Conservation (phyloP, 345 rosid species). For the Moricandia moricandioides region DNA sequence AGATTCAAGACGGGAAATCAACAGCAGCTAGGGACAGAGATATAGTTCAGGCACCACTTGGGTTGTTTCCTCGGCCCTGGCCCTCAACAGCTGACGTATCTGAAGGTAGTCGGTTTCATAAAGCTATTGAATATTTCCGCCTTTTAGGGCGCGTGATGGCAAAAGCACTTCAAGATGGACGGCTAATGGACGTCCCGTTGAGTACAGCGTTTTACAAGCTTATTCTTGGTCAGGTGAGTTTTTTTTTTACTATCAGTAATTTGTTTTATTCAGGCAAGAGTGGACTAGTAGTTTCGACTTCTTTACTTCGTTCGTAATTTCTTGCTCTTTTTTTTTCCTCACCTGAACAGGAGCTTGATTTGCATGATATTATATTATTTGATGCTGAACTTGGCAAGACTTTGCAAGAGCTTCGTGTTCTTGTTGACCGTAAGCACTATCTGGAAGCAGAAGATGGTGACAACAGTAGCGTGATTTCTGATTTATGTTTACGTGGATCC, state of each 20-base stretch:
- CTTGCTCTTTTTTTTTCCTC: constrained; percentile 15
- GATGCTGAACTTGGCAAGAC: constrained; percentile 86
- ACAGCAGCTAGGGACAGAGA: constrained; percentile 45
- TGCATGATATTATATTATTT: constrained; percentile 74
- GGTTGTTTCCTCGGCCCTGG: constrained; percentile 96
- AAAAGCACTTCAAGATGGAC: constrained; percentile 99
- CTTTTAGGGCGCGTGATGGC: constrained; percentile 97
- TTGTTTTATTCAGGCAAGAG: background rate
- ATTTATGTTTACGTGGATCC: constrained; percentile 59
- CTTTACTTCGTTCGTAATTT: background rate
- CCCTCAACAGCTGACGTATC: constrained; percentile 66
- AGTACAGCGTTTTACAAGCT: constrained; percentile 85
- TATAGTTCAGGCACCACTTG: constrained; percentile 74
- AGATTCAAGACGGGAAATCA: constrained; percentile 47
- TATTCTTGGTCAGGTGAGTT: constrained; percentile 82
- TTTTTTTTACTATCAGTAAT: background rate
- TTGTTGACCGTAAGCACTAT: constrained; percentile 73
- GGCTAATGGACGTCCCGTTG: constrained; percentile 85
- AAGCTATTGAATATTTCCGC: constrained; percentile 79
- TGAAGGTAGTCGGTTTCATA: constrained; percentile 70
- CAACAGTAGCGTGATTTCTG: constrained; percentile 39
- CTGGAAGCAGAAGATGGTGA: constrained; percentile 51
- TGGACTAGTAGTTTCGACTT: background rate
- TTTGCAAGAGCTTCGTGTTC: constrained; percentile 74
- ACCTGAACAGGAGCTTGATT: constrained; percentile 84